Conservation (phyloP, 495 filamentous ascomycete species). For the Ramalina intermedia region DNA sequence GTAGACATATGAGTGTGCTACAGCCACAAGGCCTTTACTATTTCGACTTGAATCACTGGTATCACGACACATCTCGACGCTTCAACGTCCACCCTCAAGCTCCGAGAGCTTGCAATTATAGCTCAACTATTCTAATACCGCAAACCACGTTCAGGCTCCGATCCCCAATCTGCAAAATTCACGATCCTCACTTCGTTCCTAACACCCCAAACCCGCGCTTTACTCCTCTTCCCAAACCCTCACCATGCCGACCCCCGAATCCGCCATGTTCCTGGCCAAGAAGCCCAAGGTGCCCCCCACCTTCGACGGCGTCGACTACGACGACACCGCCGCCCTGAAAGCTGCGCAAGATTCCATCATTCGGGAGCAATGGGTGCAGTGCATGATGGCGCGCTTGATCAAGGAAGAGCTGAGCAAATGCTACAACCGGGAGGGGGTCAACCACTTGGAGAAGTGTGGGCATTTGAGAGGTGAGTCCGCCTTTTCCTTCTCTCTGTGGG, state of each 20-base stretch:
- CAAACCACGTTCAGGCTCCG: too few species aligned
- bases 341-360: constrained; percentile 88
- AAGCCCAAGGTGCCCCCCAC: constrained; percentile 89
- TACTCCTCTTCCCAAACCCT: not conserved
- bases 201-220: too few species aligned
- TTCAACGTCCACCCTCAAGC: too few species aligned
- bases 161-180: too few species aligned
- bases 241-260: constrained; percentile 83
- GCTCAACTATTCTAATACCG: too few species aligned
- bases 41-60: too few species aligned
- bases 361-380: constrained; percentile 91
- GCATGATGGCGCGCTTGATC: constrained; percentile 92
- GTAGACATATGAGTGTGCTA: too few species aligned
- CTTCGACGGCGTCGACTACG: constrained; percentile 94
- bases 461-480: constrained; percentile 61
- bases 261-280: constrained; percentile 76
- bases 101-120: too few species aligned
- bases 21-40: too few species aligned
- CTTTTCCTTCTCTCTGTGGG: not conserved
- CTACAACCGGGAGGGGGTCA: constrained; percentile 86
- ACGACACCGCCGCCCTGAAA: constrained; percentile 79
- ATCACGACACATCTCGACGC: too few species aligned
- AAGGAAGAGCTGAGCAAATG: constrained; percentile 92
- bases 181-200: too few species aligned
- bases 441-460: constrained; percentile 96